Evolutionary conservation across 176 grass and related monocot species (phyloP), one percentile per base, ranked within the genome.

Genomic region (Carex scoparia): DNA sequence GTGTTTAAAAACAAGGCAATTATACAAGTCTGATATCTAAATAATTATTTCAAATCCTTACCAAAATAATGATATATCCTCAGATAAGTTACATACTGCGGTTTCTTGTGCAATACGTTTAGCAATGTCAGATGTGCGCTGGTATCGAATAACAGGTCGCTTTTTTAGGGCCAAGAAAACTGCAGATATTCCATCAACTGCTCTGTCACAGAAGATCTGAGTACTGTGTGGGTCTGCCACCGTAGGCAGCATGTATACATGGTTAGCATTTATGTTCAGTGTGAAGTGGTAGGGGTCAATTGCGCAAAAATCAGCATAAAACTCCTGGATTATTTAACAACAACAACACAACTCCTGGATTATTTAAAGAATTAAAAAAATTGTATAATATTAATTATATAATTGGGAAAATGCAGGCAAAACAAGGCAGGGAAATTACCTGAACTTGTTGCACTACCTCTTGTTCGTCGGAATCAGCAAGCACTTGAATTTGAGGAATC

Each of bases 361-460:
- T 69, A 62, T 88, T 69, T 69, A 28, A 91, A 80, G 7, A 58
- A 75, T 18, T 18, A 28, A 76, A 69, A 76, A 23, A 33, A 56
- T 62, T 62, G 30, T 61, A 70, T 60, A 16, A 74, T 75, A 60
- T 38, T 15, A 62, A 62, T 13, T 62, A 12, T 61, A 85, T 68
- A 76, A 58, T 48, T 58, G 35, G 9, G 14, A 53, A 59, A 53
- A 71, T 79, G 14, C 6, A 65, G 31, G 65, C 56, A 48, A 61
- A 86, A 23, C 23, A 23, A 42, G 23, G 71, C 33, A 54, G 57
- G 67, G 2, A 74, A 88, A 70, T 83, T 51, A 98, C 95, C 86
- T 98, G 95, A 88, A 98, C 77, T 94, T 98, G 95, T 82, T 95
- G 93, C 62, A 98, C 95, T 67, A 95, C 93, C 88, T 98, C 93